These are phyloP conservation scores for Vickermania ingenoplastis DNA, from an alignment of 208 protist genomes.

Conservation along the genomic window DNA sequence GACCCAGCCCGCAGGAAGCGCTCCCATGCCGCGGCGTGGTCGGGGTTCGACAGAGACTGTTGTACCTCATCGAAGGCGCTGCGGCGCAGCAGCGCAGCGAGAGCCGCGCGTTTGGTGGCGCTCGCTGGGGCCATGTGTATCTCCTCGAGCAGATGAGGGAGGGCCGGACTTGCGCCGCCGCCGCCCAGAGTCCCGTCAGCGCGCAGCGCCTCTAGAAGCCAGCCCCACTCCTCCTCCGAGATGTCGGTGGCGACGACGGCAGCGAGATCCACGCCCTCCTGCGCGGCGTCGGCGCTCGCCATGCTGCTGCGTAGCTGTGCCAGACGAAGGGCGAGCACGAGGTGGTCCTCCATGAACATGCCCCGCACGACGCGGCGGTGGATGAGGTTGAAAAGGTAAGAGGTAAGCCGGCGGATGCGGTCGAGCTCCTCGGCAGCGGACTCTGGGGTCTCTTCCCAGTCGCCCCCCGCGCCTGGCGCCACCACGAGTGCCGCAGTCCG, in stretches of 20 bases:
- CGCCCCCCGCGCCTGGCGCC: not conserved
- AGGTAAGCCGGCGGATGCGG: constrained; percentile 29
- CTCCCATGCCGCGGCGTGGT: constrained; percentile 31
- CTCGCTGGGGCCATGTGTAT: constrained; percentile 17
- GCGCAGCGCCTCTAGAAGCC: constrained; percentile 24
- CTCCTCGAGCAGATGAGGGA: constrained; percentile 18
- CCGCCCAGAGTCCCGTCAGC: not conserved
- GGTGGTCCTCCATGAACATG: constrained; percentile 93
- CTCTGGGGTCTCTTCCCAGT: constrained; percentile 11
- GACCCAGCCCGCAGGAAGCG: constrained; percentile 29
- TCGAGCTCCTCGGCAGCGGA: constrained; percentile 11
- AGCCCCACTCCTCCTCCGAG: constrained; percentile 60
- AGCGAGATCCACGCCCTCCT: not conserved
- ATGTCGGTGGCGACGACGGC: constrained; percentile 17
- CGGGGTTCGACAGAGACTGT: constrained; percentile 31
- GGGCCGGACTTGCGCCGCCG: not conserved
- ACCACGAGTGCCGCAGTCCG: constrained; percentile 1
- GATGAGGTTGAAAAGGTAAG: constrained; percentile 57
- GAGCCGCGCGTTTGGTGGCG: constrained; percentile 16
- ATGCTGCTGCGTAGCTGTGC: constrained; percentile 86
- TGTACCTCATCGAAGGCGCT: constrained; percentile 56
- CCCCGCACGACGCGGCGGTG: constrained; percentile 74
- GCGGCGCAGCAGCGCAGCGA: constrained; percentile 36
- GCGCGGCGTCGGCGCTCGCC: constrained; percentile 2
- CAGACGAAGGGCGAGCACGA: constrained; percentile 91